Conservation (phyloP, 805 yeast species). For the Saccharomyces jurei region DNA sequence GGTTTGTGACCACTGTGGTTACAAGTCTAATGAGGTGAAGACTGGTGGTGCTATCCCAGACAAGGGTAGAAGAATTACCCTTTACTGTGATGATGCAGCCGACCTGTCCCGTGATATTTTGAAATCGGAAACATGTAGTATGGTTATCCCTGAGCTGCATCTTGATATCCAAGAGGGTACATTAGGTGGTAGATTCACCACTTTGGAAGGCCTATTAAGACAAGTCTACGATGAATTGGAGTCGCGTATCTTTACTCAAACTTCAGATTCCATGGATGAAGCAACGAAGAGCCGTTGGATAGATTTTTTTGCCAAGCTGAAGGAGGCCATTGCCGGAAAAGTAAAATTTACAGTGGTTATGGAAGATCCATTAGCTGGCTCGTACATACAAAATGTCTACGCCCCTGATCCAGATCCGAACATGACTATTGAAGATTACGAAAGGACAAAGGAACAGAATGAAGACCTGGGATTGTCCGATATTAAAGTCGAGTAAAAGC, state of each 20-base stretch:
- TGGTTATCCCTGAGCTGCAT: constrained; percentile 77
- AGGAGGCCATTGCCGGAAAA: constrained; percentile 75
- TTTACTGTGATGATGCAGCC: constrained; percentile 69
- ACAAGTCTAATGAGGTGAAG: constrained; percentile 93
- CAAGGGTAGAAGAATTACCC: constrained; percentile 65
- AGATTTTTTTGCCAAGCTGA: constrained; percentile 61
- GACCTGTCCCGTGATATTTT: constrained; percentile 91
- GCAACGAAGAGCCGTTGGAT: constrained; percentile 78
- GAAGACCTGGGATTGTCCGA: constrained; percentile 78
- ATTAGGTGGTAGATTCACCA: constrained; percentile 94
- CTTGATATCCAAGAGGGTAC: constrained; percentile 94
- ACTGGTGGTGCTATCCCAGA: constrained; percentile 96
- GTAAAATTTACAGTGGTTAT: constrained; percentile 73
- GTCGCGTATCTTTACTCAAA: constrained; percentile 71
- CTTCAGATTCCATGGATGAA: constrained; percentile 86
- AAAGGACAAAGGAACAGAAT: constrained; percentile 81
- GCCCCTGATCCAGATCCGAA: constrained; percentile 98
- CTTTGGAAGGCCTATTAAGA: constrained; percentile 83
- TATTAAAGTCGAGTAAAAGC: constrained; percentile 28
- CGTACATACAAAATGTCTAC: constrained; percentile 94
- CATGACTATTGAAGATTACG: constrained; percentile 84
- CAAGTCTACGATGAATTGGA: constrained; percentile 89
- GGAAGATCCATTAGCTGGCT: constrained; percentile 93
- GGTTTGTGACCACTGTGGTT: constrained; percentile 85
- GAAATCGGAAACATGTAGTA: constrained; percentile 87